Evolutionary conservation across 106 monocot genomes (phyloP).

Genomic region (Acanthochlamys bracteata): DNA sequence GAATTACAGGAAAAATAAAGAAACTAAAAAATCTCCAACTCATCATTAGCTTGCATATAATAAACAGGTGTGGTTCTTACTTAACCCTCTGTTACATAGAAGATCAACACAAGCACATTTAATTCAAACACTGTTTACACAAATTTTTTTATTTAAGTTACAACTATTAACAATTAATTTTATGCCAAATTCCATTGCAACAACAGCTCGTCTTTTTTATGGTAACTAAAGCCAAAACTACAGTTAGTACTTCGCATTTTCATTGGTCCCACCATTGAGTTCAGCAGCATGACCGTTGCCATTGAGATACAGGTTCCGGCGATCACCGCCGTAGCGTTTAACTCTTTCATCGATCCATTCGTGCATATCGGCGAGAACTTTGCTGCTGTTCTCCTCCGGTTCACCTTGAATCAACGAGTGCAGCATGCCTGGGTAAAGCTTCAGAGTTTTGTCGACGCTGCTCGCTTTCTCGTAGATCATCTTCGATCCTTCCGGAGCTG

Average conservation of each 20-base stretch:
- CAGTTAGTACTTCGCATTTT: background rate
- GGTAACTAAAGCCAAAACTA: no score
- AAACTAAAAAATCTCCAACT: no score
- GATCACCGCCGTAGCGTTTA: slow-evolving; percentile 16
- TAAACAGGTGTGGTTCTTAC: no score
- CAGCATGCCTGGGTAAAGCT: slow-evolving; percentile 56
- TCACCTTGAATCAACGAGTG: slow-evolving; percentile 67
- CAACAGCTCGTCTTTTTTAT: no score
- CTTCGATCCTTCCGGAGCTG: slow-evolving; percentile 49
- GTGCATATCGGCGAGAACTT: slow-evolving; percentile 67
- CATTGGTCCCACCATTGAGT: background rate
- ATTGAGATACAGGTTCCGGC: background rate
- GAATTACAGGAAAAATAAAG: no score
- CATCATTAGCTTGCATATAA: no score
- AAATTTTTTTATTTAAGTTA: no score
- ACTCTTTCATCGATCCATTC: slow-evolving; percentile 76
- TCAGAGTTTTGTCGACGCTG: slow-evolving; percentile 47
- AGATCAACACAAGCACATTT: no score
- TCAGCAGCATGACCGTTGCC: background rate
- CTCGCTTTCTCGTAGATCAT: slow-evolving; percentile 51
- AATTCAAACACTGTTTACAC: no score
- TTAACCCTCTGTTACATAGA: no score
- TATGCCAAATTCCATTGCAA: no score
- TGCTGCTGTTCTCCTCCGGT: slow-evolving; percentile 46
- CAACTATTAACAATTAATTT: no score